Evolutionary conservation across 2,329 filamentous ascomycete species (phyloP).

Genomic region (Pseudogymnoascus sp.): DNA sequence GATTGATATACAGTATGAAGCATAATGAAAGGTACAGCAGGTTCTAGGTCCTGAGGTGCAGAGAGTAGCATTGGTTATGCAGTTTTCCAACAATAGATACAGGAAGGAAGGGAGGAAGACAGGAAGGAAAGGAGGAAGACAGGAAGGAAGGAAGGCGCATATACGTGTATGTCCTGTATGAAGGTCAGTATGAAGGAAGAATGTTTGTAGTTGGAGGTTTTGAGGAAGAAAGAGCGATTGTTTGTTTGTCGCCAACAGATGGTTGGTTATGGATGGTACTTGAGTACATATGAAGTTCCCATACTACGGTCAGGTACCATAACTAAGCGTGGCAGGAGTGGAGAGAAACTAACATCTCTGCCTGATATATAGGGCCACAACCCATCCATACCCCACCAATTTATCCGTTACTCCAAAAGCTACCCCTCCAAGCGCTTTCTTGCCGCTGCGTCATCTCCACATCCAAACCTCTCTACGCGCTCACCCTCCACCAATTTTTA

Average conservation of each 20-base stretch:
- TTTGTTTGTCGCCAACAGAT: background rate
- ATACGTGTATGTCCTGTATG: background rate
- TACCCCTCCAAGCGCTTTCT: conserved; percentile 6
- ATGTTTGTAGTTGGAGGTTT: background rate
- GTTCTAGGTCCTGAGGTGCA: background rate
- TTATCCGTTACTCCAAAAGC: background rate
- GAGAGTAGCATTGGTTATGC: background rate
- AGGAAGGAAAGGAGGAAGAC: background rate
- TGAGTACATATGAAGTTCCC: background rate
- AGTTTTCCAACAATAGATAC: background rate
- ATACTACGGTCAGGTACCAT: background rate
- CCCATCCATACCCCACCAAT: background rate
- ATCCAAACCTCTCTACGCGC: conserved; percentile 6
- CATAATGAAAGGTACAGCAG: background rate
- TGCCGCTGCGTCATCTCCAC: conserved; percentile 5
- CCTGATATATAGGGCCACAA: background rate
- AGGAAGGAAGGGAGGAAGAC: background rate
- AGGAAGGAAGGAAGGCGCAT: background rate
- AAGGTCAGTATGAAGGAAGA: background rate
- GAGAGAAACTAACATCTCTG: background rate
- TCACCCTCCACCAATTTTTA: background rate
- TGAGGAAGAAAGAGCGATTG: background rate
- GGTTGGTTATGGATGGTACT: background rate
- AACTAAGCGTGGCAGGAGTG: background rate
- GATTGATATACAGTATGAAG: background rate